Percentiles rank a stretch among this genome's conserved stretches.
phyloP scores from a whole-genome alignment of 257 asterid species.

The Solanum sitiens region DNA sequence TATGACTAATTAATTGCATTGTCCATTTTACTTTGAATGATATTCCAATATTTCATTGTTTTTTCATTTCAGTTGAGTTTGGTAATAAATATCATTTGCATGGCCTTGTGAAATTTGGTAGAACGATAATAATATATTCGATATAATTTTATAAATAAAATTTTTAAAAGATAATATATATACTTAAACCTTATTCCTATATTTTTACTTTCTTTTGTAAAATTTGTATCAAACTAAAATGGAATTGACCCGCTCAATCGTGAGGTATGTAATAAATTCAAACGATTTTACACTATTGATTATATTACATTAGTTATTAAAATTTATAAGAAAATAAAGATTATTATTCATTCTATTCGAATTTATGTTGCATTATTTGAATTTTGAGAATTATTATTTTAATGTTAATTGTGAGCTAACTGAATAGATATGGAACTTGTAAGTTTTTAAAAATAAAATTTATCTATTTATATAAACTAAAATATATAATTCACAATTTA shows the following conservation, averaged over 20 bases:
- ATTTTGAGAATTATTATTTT: neutral
- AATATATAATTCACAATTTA: too few relatives aligned
- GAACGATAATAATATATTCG: neutral
- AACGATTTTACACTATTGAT: neutral
- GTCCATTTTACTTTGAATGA: neutral
- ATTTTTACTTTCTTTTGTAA: neutral
- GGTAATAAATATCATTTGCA: neutral
- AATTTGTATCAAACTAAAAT: neutral
- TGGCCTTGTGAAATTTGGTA: neutral
- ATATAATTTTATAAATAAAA: neutral
- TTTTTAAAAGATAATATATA: neutral
- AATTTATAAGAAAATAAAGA: too few relatives aligned
- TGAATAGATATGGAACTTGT: neutral
- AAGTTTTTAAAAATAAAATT: neutral
- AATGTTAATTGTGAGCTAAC: neutral
- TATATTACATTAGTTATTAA: too few relatives aligned
- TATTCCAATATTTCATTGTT: neutral
- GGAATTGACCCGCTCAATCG: neutral
- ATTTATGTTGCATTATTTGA: neutral
- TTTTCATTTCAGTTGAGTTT: neutral
- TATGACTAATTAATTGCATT: neutral
- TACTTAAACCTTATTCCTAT: too few relatives aligned
- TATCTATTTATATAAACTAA: too few relatives aligned
- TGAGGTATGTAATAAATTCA: neutral
- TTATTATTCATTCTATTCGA: neutral